These are phyloP conservation scores for Limnanthes douglasii DNA, from an alignment of 345 rosid genomes.

Conservation along the genomic window DNA sequence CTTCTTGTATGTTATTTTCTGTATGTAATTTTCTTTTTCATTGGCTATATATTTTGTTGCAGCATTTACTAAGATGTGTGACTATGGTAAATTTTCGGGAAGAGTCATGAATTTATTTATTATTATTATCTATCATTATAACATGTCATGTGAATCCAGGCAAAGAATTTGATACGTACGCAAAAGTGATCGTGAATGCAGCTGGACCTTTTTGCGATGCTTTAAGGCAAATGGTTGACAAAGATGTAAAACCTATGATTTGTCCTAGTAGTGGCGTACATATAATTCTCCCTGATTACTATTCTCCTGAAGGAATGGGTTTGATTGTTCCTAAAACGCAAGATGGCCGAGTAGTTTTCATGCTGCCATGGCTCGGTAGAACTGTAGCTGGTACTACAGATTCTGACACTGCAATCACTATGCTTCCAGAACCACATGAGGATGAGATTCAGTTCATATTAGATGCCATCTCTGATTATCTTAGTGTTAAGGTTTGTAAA, in stretches of 20 bases:
- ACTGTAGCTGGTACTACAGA: conserved; percentile 97
- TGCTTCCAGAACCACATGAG: conserved; percentile 93
- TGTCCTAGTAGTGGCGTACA: conserved; percentile 98
- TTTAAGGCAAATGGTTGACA: conserved; percentile 67
- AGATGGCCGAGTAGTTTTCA: conserved; percentile 96
- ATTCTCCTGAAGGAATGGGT: conserved; percentile 99
- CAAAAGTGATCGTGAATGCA: conserved; percentile 85
- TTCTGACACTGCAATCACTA: conserved; percentile 63
- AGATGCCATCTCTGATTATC: conserved; percentile 89
- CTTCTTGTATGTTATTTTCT: conserved; percentile 5
- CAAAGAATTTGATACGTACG: conserved; percentile 69
- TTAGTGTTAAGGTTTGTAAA: conserved; percentile 51
- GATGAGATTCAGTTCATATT: conserved; percentile 96
- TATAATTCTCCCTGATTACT: conserved; percentile 87
- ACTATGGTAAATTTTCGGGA: background rate
- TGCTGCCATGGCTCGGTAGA: conserved; percentile 98
- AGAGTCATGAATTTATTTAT: too few species aligned
- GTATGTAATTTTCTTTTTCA: too few species aligned
- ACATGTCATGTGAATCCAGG: conserved; percentile 25
- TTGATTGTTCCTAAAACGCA: conserved; percentile 98
- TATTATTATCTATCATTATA: background rate
- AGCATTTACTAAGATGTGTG: conserved; percentile 1
- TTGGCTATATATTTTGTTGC: background rate
- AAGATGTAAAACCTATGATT: conserved; percentile 56
- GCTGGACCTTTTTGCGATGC: conserved; percentile 97